Conservation (phyloP, 768 basidiomycete species). For the Boletus reticuloceps region DNA sequence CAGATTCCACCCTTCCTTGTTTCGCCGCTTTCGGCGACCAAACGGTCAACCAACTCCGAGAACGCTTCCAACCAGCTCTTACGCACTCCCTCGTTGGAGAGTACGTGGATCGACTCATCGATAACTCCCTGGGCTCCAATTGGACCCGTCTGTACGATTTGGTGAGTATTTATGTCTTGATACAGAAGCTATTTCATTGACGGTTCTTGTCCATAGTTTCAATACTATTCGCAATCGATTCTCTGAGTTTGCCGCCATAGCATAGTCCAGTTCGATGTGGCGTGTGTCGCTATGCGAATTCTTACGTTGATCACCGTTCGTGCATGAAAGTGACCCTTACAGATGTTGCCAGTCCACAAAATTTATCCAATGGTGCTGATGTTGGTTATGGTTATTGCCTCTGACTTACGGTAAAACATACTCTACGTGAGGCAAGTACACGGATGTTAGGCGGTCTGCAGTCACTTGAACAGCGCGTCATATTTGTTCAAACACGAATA, state of each 20-base stretch:
- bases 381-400: neutral
- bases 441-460: neutral
- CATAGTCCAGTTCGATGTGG: neutral
- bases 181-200: neutral
- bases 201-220: constrained; percentile 53
- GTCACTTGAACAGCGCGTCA: constrained; percentile 52
- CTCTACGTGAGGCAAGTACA: constrained; percentile 4
- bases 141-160: constrained; percentile 98
- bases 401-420: neutral
- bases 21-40: constrained; percentile 89
- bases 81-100: constrained; percentile 84
- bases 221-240: constrained; percentile 93
- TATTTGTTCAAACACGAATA: constrained; percentile 87
- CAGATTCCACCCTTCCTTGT: constrained; percentile 88
- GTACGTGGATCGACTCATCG: constrained; percentile 86
- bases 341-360: neutral
- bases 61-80: constrained; percentile 89
- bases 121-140: constrained; percentile 85
- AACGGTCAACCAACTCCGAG: constrained; percentile 83
- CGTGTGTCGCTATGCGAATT: neutral
- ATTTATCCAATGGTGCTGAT: neutral
- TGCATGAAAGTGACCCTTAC: constrained; percentile 1
- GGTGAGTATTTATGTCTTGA: constrained; percentile 40
- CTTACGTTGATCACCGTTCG: neutral
- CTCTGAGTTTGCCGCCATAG: constrained; percentile 38